Percentiles rank a stretch among this genome's conserved stretches.
Conservation (phyloP, 2,329 filamentous ascomycete genomes). For the Reticulascus tulasneorum region DNA sequence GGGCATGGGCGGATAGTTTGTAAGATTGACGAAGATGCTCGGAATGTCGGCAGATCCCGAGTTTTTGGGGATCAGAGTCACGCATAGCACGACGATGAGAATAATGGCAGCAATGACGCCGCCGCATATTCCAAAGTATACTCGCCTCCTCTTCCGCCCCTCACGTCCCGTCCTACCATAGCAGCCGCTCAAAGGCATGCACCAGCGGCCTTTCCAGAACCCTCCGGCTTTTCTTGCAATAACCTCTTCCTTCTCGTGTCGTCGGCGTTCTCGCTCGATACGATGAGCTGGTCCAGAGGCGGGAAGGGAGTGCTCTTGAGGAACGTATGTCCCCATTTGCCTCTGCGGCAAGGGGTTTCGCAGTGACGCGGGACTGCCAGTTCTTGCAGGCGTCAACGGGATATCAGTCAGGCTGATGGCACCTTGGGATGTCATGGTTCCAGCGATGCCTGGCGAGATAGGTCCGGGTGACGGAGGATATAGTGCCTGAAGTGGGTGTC, state of each 20-base stretch:
- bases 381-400: constrained; percentile 42
- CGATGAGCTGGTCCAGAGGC: constrained; percentile 37
- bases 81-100: constrained; percentile 53
- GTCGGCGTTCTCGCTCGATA: constrained; percentile 48
- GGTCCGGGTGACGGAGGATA: constrained; percentile 58
- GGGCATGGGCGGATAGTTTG: constrained; percentile 80
- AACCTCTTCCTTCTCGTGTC: constrained; percentile 63
- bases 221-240: constrained; percentile 53
- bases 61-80: constrained; percentile 46
- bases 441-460: constrained; percentile 57
- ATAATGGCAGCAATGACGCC: constrained; percentile 52
- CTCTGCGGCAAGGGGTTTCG: constrained; percentile 35
- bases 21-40: constrained; percentile 76
- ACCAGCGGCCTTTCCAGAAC: constrained; percentile 63
- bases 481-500: constrained; percentile 40
- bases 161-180: constrained; percentile 61
- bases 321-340: constrained; percentile 40
- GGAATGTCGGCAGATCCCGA: constrained; percentile 18
- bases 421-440: constrained; percentile 59
- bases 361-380: constrained; percentile 14
- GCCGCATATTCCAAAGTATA: constrained; percentile 51
- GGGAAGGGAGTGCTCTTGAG: constrained; percentile 37
- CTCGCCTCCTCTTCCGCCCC: constrained; percentile 57
- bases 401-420: constrained; percentile 59
- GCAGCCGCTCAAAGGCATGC: constrained; percentile 59